Conservation (phyloP, 2,329 filamentous ascomycete species). For the Nemania sp. region DNA sequence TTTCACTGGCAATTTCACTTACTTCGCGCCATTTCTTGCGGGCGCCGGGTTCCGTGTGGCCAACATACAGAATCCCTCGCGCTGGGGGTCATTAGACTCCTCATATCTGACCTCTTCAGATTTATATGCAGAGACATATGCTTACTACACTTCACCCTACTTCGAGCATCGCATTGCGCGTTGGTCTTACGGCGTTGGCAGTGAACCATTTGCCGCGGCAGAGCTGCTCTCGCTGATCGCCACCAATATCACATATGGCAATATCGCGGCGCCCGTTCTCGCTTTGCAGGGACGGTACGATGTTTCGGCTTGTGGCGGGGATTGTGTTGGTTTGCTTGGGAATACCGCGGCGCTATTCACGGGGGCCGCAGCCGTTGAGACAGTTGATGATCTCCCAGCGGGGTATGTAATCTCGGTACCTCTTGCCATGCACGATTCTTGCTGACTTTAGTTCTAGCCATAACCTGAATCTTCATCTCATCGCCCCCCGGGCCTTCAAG, state of each 20-base stretch:
- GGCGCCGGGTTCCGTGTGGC: constrained; percentile 39
- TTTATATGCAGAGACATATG: constrained; percentile 36
- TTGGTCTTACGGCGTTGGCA: constrained; percentile 36
- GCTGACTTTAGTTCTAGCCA: constrained; percentile 26
- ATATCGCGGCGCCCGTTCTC: constrained; percentile 35
- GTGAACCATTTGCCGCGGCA: constrained; percentile 39
- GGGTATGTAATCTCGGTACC: constrained; percentile 32
- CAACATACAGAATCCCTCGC: constrained; percentile 28
- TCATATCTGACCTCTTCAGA: constrained; percentile 37
- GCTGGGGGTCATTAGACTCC: constrained; percentile 37
- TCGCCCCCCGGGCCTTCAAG: constrained; percentile 36
- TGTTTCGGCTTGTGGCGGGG: constrained; percentile 39
- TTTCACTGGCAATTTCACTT: constrained; percentile 36
- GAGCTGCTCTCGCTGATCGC: constrained; percentile 38
- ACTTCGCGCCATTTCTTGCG: constrained; percentile 38
- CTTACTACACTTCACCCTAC: constrained; percentile 33
- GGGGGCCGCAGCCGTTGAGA: constrained; percentile 31
- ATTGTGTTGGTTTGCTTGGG: constrained; percentile 36
- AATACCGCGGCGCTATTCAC: constrained; percentile 27
- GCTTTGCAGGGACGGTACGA: constrained; percentile 39
- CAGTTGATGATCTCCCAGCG: constrained; percentile 37
- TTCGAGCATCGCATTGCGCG: constrained; percentile 38
- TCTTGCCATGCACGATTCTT: background rate
- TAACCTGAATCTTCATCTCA: constrained; percentile 38
- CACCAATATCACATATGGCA: constrained; percentile 29